Evolutionary conservation across 331 rosid genomes (phyloP), one percentile per base, ranked within the genome.

Genomic region (Telfairia occidentalis): DNA sequence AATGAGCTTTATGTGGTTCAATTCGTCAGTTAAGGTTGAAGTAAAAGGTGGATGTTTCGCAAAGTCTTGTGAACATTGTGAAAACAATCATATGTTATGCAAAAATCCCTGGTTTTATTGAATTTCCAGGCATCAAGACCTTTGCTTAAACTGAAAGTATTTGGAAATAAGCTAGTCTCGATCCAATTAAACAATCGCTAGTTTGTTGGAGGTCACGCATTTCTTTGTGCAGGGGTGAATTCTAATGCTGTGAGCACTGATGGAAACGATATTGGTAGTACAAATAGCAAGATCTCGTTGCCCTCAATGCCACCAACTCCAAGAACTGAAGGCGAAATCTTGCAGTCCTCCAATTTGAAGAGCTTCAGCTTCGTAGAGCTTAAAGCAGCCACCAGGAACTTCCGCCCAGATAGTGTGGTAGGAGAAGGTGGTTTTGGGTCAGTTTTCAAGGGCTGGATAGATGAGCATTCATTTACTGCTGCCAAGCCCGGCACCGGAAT

Each of bases 281-380:
- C 81, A 50, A 84, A 83, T 55, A 81, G 89, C 76, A 88, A 84
- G 81, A 76, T 64, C 63, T 89, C 90, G 0, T 53, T 82, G 46
- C 16, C 26, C 16, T 61, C 95, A 0, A 85, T 88, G 64, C 88
- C 95, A 58, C 89, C 72, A 75, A 91, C 96, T 74, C 78, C 78
- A 6, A 53, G 67, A 42, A 74, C 53, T 24, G 69, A 74, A 18
- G 78, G 67, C 3, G 78, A 74, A 55, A 74, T 74, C 53, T 74
- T 74, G 67, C 67, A 54, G 77, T 74, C 77, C 24, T 24, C 78
- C 13, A 74, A 74, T 74, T 26, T 74, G 54, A 74, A 74, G 78
- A 74, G 54, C 78, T 37, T 74, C 78, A 54, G 52, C 37, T 74
- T 74, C 5, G 19, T 23, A 0, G 77, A 74, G 67, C 77, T 74